Conservation (phyloP, 75 land plant species). For the Picea glauca region DNA sequence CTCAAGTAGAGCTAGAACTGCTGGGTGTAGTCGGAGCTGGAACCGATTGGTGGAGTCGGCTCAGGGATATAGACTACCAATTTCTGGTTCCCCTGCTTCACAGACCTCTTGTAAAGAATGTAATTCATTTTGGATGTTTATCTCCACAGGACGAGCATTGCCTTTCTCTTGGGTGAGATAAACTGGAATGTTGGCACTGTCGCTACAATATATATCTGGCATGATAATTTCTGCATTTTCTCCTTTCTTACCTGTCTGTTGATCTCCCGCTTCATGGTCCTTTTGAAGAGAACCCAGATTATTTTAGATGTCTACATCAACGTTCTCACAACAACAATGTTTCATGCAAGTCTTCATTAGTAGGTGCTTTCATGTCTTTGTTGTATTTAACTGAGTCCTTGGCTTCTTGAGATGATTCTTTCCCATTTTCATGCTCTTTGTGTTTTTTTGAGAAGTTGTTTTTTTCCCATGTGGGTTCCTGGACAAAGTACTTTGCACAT, state of each 20-base stretch:
- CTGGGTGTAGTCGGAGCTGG: too few species aligned
- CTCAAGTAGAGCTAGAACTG: too few species aligned
- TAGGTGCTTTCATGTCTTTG: background rate
- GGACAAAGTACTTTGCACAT: background rate
- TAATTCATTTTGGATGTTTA: too few species aligned
- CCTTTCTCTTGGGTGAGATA: too few species aligned
- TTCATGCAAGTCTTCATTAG: background rate
- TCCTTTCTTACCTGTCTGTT: background rate
- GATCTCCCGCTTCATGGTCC: background rate
- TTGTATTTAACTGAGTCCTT: background rate
- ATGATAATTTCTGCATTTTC: slow-evolving; percentile 5
- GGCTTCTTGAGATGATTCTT: background rate
- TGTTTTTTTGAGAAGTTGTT: background rate
- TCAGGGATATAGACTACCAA: too few species aligned
- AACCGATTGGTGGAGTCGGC: too few species aligned
- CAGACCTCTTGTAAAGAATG: too few species aligned
- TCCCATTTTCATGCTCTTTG: too few species aligned
- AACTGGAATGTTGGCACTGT: background rate
- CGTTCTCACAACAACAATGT: background rate
- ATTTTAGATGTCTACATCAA: background rate
- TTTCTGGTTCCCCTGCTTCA: too few species aligned
- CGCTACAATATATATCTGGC: background rate
- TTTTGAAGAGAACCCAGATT: background rate
- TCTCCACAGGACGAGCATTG: too few species aligned
- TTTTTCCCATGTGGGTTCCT: background rate